Conservation (phyloP, 805 yeast species). For the Candida xyloterini region DNA sequence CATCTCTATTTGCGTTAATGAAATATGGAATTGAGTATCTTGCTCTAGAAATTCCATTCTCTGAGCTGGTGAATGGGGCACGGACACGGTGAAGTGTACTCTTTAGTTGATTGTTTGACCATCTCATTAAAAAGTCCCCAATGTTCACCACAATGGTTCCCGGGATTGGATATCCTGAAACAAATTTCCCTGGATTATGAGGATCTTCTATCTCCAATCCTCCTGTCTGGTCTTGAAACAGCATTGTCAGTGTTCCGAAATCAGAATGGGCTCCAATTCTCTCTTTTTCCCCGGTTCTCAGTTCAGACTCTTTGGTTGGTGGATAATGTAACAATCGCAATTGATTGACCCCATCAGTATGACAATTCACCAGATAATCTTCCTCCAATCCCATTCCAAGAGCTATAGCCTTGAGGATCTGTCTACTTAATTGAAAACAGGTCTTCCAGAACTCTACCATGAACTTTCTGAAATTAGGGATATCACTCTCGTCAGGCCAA, state of each 20-base stretch:
- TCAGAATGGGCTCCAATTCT: slow-evolving; percentile 41
- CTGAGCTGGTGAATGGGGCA: slow-evolving; percentile 23
- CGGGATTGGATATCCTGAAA: slow-evolving; percentile 27
- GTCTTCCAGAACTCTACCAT: slow-evolving; percentile 12
- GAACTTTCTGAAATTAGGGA: slow-evolving; percentile 27
- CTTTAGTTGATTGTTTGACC: slow-evolving; percentile 36
- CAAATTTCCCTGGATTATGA: slow-evolving; percentile 28
- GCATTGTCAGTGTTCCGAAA: slow-evolving; percentile 35
- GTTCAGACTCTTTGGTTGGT: slow-evolving; percentile 26
- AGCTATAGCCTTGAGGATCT: slow-evolving; percentile 26
- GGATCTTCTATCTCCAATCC: slow-evolving; percentile 38
- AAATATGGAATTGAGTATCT: slow-evolving; percentile 32
- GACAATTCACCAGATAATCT: slow-evolving; percentile 25
- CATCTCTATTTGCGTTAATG: slow-evolving; percentile 18
- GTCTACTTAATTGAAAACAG: slow-evolving; percentile 24
- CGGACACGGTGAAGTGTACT: slow-evolving; percentile 39
- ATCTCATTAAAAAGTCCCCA: slow-evolving; percentile 38
- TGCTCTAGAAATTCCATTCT: slow-evolving; percentile 15
- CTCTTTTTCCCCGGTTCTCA: slow-evolving; percentile 27
- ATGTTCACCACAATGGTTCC: slow-evolving; percentile 36
- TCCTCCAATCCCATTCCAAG: slow-evolving; percentile 29
- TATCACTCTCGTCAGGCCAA: slow-evolving; percentile 25
- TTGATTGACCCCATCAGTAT: slow-evolving; percentile 28
- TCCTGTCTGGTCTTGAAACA: slow-evolving; percentile 34
- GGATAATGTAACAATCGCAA: slow-evolving; percentile 34